Evolutionary conservation across 495 filamentous ascomycete genomes (phyloP).

Genomic region (Echria macrotheca): DNA sequence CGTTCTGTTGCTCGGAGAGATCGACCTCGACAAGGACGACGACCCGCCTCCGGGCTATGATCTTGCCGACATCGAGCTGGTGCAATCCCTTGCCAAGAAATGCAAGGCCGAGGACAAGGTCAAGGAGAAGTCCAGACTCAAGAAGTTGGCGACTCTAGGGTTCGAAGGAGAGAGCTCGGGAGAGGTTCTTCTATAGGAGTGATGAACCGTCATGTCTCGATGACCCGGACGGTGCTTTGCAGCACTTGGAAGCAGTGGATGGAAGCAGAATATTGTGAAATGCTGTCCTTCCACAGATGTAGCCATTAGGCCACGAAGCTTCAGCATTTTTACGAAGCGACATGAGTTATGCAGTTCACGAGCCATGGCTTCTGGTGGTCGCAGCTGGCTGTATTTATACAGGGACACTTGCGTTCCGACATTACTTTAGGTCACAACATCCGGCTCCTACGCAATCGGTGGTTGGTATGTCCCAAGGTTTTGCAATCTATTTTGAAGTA

Average conservation of each 20-base stretch:
- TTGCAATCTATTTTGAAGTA: too few species aligned
- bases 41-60: slow-evolving; percentile 67
- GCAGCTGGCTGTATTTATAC: too few species aligned
- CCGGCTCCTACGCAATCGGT: too few species aligned
- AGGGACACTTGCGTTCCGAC: too few species aligned
- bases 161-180: slow-evolving; percentile 84
- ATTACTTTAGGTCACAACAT: too few species aligned
- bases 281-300: slow-evolving; percentile 37
- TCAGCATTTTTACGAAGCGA: neutral
- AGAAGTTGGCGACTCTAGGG: slow-evolving; percentile 65
- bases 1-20: slow-evolving; percentile 84
- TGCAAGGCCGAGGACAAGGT: slow-evolving; percentile 61
- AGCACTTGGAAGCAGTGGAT: slow-evolving; percentile 14
- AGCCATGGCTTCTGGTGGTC: too few species aligned
- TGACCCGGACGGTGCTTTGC: neutral
- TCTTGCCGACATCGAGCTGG: slow-evolving; percentile 60
- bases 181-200: slow-evolving; percentile 50
- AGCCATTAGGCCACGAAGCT: too few species aligned
- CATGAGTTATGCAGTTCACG: too few species aligned
- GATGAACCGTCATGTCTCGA: neutral
- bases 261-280: slow-evolving; percentile 77
- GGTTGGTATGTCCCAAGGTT: too few species aligned
- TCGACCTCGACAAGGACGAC: slow-evolving; percentile 94
- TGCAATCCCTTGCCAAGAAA: slow-evolving; percentile 66
- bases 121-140: slow-evolving; percentile 62